Evolutionary conservation across 208 protist species (phyloP), one percentile per base, ranked within the genome.

Genomic region (Leishmania tropica): DNA sequence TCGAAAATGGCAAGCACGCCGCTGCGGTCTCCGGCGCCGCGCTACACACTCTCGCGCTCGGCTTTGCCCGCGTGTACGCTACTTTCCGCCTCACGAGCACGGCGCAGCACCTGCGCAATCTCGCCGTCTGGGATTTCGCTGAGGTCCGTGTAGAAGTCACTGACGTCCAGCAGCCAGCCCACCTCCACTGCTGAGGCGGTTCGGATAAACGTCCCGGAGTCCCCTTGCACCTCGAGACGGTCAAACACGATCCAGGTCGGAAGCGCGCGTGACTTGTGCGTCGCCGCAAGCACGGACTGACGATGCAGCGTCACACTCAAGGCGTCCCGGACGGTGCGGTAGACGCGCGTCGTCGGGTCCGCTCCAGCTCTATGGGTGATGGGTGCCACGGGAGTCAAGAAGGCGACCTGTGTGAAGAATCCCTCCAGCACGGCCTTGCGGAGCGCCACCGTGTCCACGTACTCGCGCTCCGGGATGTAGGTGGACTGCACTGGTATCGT

Each of bases 351-450:
- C 42, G 78, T 81, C 13, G 78, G 60, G 15, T 83, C 79, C 45
- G 1, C 10, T 21, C 58, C 21, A 10, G 35, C 62, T 35, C 15
- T 58, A 37, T 62, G 62, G 45, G 6, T n/a, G 31, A 45, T 58
- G 8, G 21, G 15, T 17, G 56, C 8, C 0, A 13, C 31, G 35
- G 74, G n/a, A 75, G 83, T 53, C 60, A 86, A 83, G 64, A 90
- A 93, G 6, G 95, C 95, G 2, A 96, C 92, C 64, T 96, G 95
- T 28, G 86, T 93, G 76, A 98, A 98, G 81, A 95, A 96, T 21
- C 95, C 95, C 65, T 96, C 90, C 51, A 98, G 82, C n/a, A 98
- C 80, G 3, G 91, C 87, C 68, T 92, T 93, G 56, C 93, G 92
- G 35, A 98, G 79, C 47, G 89, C 90, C 48, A 91, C 85, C 28